Base-by-base conservation (phyloP, 305 asterid species). In the Fraxinus dipetala region DNA sequence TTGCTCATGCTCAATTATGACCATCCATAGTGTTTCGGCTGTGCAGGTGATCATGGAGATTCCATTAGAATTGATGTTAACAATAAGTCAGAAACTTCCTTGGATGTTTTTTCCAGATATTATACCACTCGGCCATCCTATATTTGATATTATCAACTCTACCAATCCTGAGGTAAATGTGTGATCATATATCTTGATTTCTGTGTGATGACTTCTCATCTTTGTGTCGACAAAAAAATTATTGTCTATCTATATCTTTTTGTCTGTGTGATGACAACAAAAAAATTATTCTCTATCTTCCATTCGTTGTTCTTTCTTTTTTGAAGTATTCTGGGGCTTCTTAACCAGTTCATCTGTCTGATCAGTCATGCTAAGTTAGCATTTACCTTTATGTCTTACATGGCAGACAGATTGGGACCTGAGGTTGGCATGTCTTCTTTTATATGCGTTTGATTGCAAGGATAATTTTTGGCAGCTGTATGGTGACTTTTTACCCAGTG, bases 81-180 rank as follows among this genome's bases (percentile, higher is more conserved):
- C 99, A 28, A 92, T 95, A 65, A 95, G 97, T 85, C 91, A 93
- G 84, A 94, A 90, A 91, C 92, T 90, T 80, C 99, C 99, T 6
- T 95, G 99, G 98, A 94, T 95, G 98, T 95, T 95, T 88, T 95
- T 94, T 84, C 99, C 99, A 0, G 98, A 95, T 87, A 93, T 89
- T 84, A 87, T 95, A 85, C 99, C 99, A 14, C 51, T 94, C 7
- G 99, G 97, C 76, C 98, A 95, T 89, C 99, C 99, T 83, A 92
- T 95, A 85, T 95, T 94, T 77, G 97, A 94, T 89, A 92, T 95
- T 81, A 94, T 94, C 81, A 94, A 95, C 89, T 95, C 99, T 80
- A 94, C 98, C 85, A 86, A 95, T 88, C 97, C 98, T 8, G 93
- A 95, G 97, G 99, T 94, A 86, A 84, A 83, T 82, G 80, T 84